Conservation (phyloP, 2,329 filamentous ascomycete species). For the Verticillium dahliae region DNA sequence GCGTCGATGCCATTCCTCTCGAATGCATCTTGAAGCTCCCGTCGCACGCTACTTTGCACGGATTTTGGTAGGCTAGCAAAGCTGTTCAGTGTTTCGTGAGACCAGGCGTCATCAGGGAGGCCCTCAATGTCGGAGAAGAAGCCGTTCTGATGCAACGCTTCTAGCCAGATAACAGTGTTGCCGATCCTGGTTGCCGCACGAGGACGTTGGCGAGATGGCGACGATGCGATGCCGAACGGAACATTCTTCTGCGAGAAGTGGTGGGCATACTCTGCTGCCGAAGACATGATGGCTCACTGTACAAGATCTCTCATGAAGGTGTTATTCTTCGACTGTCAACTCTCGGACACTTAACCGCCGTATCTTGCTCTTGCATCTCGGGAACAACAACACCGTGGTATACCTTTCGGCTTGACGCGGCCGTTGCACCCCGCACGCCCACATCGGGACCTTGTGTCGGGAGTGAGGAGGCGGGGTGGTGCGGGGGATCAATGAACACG, state of each 20-base stretch:
- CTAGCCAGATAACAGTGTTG: conserved; percentile 45
- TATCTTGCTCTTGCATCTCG: too few relatives aligned
- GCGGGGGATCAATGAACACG: neutral
- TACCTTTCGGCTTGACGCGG: too few relatives aligned
- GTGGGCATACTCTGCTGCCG: conserved; percentile 26
- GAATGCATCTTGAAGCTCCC: conserved; percentile 28
- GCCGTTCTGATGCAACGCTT: conserved; percentile 26
- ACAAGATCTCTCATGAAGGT: too few relatives aligned
- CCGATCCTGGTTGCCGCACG: conserved; percentile 43
- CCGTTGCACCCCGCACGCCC: neutral
- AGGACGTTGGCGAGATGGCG: conserved; percentile 23
- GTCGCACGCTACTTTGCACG: conserved; percentile 29
- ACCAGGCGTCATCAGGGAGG: conserved; percentile 18
- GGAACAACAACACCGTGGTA: too few relatives aligned
- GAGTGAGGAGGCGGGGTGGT: neutral
- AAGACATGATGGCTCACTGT: conserved; percentile 2
- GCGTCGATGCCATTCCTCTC: conserved; percentile 14
- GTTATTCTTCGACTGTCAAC: too few relatives aligned
- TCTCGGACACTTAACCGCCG: too few relatives aligned
- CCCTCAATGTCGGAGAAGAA: conserved; percentile 18
- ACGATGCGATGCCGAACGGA: conserved; percentile 46
- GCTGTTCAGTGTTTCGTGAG: conserved; percentile 34
- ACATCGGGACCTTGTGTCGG: neutral
- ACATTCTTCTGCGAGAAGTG: conserved; percentile 48
- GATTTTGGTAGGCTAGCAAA: conserved; percentile 38